Base-by-base conservation (phyloP, 176 grass and related monocot species). In the Oryza coarctata region DNA sequence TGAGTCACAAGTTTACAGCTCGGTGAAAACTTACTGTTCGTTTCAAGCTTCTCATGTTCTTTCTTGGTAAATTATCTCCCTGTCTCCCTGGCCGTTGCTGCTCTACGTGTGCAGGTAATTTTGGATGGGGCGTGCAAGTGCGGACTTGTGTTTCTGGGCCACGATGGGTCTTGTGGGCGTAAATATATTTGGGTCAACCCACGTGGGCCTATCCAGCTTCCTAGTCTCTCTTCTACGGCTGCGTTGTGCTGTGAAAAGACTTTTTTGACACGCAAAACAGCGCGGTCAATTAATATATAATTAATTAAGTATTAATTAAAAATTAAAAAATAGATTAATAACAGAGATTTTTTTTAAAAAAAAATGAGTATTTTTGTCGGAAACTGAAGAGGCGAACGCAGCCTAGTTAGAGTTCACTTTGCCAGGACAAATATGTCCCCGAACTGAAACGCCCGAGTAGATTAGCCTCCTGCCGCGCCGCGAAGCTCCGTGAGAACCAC, bases 351-450 rank as follows among this genome's bases (percentile, higher is more conserved):
- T n/a, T n/a, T n/a, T n/a, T n/a, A n/a, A n/a, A n/a, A n/a, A n/a
- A n/a, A n/a, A n/a, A n/a, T n/a, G n/a, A n/a, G n/a, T n/a, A n/a
- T n/a, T n/a, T n/a, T n/a, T n/a, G n/a, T n/a, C n/a, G n/a, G n/a
- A n/a, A n/a, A n/a, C n/a, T n/a, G n/a, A n/a, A n/a, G n/a, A n/a
- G n/a, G n/a, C n/a, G n/a, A n/a, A n/a, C n/a, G n/a, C n/a, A n/a
- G n/a, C n/a, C n/a, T n/a, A n/a, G n/a, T n/a, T n/a, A n/a, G n/a
- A n/a, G n/a, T n/a, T n/a, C n/a, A n/a, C 31, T 32, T 32, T 13
- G 2, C 13, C 49, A 13, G 23, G 68, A 14, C 44, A 68, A 69
- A 71, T 74, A 73, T 77, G 66, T 86, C n/a, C 5, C 61, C 36
- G 14, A 11, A 12, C 14, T 13, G 11, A 67, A 15, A 13, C 5